Evolutionary conservation across 2,329 filamentous ascomycete species (phyloP).

Genomic region (Stromatinia cepivora): DNA sequence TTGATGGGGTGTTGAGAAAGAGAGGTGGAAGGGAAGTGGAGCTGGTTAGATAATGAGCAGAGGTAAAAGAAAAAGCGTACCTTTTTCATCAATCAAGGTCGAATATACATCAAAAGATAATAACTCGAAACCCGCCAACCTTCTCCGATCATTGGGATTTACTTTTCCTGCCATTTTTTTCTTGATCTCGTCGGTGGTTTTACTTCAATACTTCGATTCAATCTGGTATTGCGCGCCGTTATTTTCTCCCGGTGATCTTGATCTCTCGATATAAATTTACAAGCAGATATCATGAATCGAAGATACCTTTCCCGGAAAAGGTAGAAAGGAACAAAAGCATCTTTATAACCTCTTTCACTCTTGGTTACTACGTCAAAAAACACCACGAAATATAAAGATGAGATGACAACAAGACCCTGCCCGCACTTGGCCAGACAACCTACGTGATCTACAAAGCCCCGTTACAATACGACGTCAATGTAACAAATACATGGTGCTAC

Average conservation of each 20-base stretch:
- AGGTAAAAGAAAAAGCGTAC: not conserved
- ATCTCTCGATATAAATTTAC: not conserved
- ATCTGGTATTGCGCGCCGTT: not conserved
- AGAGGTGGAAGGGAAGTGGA: not conserved
- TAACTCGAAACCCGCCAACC: slow-evolving; percentile 27
- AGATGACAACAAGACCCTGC: not conserved
- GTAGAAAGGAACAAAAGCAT: not conserved
- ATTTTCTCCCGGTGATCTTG: not conserved
- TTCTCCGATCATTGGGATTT: slow-evolving; percentile 16
- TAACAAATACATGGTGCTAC: not conserved
- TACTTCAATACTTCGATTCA: not conserved
- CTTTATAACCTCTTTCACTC: not conserved
- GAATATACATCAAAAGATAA: slow-evolving; percentile 31
- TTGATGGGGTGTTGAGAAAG: not conserved
- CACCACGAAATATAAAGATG: not conserved
- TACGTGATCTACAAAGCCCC: not conserved
- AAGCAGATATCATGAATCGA: not conserved
- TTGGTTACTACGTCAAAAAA: not conserved
- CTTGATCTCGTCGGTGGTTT: not conserved
- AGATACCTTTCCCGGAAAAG: too few species aligned
- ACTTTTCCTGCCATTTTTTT: slow-evolving; percentile 23
- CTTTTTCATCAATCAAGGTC: slow-evolving; percentile 28
- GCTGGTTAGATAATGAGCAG: not conserved
- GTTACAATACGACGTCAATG: not conserved
- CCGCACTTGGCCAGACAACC: not conserved